phyloP scores from a whole-genome alignment of 495 filamentous ascomycete species.

The Podospora tetraspora region DNA sequence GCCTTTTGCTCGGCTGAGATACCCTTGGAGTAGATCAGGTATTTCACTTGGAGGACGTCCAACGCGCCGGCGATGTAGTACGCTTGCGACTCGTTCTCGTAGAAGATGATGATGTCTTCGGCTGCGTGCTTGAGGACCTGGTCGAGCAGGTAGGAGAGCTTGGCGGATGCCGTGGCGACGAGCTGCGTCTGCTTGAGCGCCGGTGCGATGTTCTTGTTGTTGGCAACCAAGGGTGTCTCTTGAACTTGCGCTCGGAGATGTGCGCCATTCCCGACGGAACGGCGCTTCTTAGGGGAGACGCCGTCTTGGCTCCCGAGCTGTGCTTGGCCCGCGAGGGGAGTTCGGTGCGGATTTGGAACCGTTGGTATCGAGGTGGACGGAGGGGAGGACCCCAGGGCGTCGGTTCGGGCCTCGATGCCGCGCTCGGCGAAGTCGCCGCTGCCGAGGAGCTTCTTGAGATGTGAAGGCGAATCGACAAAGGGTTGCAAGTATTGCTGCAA shows the following conservation, averaged over 20 bases:
- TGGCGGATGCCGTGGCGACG: slow-evolving; percentile 76
- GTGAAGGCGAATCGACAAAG: slow-evolving; percentile 32
- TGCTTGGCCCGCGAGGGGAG: slow-evolving; percentile 38
- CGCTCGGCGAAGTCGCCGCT: slow-evolving; percentile 33
- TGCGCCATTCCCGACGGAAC: slow-evolving; percentile 22
- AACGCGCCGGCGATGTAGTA: slow-evolving; percentile 78
- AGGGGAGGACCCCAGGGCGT: not conserved
- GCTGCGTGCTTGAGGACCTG: slow-evolving; percentile 56
- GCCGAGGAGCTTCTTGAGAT: slow-evolving; percentile 33
- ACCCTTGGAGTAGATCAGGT: slow-evolving; percentile 74
- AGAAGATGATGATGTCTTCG: slow-evolving; percentile 91
- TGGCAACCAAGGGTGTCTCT: not conserved
- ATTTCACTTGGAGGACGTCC: slow-evolving; percentile 62
- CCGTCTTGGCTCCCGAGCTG: slow-evolving; percentile 28
- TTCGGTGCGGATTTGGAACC: not conserved
- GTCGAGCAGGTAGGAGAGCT: slow-evolving; percentile 80
- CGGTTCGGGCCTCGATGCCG: slow-evolving; percentile 18
- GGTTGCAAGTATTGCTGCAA: slow-evolving; percentile 39
- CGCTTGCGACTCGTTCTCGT: slow-evolving; percentile 79
- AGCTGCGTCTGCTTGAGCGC: slow-evolving; percentile 58
- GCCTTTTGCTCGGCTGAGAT: slow-evolving; percentile 56
- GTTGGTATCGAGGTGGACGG: not conserved
- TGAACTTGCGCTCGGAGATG: not conserved
- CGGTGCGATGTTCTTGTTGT: slow-evolving; percentile 29
- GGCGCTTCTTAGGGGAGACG: slow-evolving; percentile 22